Conservation (phyloP, 306 rosid genomes). For the Prosopis cineraria region DNA sequence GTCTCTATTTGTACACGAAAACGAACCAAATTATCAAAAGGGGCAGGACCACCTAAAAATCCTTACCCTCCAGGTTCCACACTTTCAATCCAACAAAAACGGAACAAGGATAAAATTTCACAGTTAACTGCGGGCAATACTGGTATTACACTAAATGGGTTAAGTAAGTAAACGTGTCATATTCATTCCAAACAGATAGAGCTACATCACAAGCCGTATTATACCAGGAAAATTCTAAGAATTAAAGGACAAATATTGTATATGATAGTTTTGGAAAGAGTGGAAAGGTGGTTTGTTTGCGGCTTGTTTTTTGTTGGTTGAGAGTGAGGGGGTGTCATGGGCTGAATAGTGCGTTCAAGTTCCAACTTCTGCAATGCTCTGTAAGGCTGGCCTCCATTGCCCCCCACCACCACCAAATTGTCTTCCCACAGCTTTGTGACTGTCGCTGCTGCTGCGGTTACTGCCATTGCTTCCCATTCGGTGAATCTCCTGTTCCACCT, state of each 20-base stretch:
- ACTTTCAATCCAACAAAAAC: neutral
- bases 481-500: constrained; percentile 56
- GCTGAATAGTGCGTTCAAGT: constrained; percentile 45
- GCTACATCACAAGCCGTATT: constrained; percentile 29
- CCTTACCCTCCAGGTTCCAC: neutral
- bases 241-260: constrained; percentile 8
- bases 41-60: constrained; percentile 1
- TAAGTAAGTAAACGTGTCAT: neutral
- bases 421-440: constrained; percentile 53
- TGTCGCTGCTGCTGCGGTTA: constrained; percentile 35
- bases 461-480: constrained; percentile 43
- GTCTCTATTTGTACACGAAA: neutral
- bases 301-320: constrained; percentile 34
- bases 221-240: constrained; percentile 6
- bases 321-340: constrained; percentile 14
- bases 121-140: neutral
- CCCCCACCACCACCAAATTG: constrained; percentile 58
- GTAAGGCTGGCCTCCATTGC: constrained; percentile 96
- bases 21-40: neutral
- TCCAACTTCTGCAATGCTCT: constrained; percentile 89
- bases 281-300: constrained; percentile 7
- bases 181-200: neutral
- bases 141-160: constrained; percentile 9
- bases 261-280: constrained; percentile 32
- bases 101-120: neutral